Percentiles rank a stretch among this genome's conserved stretches.
Conservation (phyloP, 2,329 filamentous ascomycete species). For the Aspergillus bombycis region DNA sequence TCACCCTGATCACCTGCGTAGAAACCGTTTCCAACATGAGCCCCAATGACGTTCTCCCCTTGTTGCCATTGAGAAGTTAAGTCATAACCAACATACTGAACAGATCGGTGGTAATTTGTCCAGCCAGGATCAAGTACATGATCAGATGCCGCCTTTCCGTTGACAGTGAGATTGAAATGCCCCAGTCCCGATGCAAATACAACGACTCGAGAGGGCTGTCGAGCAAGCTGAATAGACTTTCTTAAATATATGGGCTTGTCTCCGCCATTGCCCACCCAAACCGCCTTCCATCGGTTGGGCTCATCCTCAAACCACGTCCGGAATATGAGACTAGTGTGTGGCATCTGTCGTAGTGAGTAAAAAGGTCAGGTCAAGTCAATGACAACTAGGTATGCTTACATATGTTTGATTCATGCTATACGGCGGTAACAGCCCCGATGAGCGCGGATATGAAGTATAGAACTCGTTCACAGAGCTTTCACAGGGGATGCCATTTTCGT, state of each 20-base stretch:
- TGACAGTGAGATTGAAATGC: conserved; percentile 29
- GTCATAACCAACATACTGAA: conserved; percentile 50
- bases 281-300: conserved; percentile 27
- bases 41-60: conserved; percentile 41
- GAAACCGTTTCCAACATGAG: conserved; percentile 50
- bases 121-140: conserved; percentile 29
- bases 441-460: conserved; percentile 26
- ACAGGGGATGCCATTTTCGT: conserved; percentile 11
- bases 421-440: conserved; percentile 23
- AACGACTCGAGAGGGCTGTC: conserved; percentile 18
- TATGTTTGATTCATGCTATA: conserved; percentile 34
- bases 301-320: conserved; percentile 30
- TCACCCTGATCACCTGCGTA: conserved; percentile 43
- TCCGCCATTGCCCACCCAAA: conserved; percentile 30
- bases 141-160: conserved; percentile 23
- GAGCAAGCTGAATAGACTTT: conserved; percentile 21
- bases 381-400: not conserved
- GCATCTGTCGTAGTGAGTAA: conserved; percentile 16
- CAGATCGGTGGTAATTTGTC: conserved; percentile 29
- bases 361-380: not conserved
- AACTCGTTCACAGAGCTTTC: conserved; percentile 25
- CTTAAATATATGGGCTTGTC: conserved; percentile 30
- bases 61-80: conserved; percentile 37
- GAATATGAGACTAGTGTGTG: conserved; percentile 28
- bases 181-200: conserved; percentile 28